Base-by-base conservation (phyloP, 2,329 filamentous ascomycete genomes). In the Beauveria asiatica region DNA sequence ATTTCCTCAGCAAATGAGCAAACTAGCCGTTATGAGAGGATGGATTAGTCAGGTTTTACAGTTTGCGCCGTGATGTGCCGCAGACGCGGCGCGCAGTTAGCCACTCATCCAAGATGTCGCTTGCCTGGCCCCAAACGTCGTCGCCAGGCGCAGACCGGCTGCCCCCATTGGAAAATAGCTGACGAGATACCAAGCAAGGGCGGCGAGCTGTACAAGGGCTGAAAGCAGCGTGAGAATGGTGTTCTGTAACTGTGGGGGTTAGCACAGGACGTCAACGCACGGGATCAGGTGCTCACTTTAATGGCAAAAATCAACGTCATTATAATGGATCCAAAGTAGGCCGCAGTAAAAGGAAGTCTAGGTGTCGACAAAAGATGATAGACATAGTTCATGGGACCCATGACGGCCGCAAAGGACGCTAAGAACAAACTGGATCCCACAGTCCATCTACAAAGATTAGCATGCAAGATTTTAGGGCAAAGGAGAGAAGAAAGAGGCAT, bases 131-230 rank as follows among this genome's bases (percentile, higher is more conserved):
- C 93, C 94, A 70, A 96, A 94, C 3, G 85, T 86, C 48, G 92
- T 90, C 61, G 92, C 92, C 66, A 96, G 84, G 62, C 93, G 87
- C 65, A 99, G 77, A 46, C 94, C 91, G 59, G 87, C 89, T 61
- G 89, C 90, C 45, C 94, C 94, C 92, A 97, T 96, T 27, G 94
- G 94, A 69, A 97, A 97, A 74, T 99, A 99, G 75, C 90, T 96
- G 73, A 97, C 86, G 51, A 97, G 81, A 76, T 97, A 97, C 93
- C 93, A 97, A 51, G 90, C 65, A 64, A 97, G 79, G 64, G 88
- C 89, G 57, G 87, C 86, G 59, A 97, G 80, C 73, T 99, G 94
- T 66, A 92, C 77, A 62, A 97, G 81, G 63, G 90, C 86, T 23
- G 92, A 89, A 64, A 97, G 78, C 59, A 97, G 79, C 17, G 94